Evolutionary conservation across 164 flowering plant genomes (phyloP), one percentile per base, ranked within the genome.

Genomic region (Nymphaea thermarum): DNA sequence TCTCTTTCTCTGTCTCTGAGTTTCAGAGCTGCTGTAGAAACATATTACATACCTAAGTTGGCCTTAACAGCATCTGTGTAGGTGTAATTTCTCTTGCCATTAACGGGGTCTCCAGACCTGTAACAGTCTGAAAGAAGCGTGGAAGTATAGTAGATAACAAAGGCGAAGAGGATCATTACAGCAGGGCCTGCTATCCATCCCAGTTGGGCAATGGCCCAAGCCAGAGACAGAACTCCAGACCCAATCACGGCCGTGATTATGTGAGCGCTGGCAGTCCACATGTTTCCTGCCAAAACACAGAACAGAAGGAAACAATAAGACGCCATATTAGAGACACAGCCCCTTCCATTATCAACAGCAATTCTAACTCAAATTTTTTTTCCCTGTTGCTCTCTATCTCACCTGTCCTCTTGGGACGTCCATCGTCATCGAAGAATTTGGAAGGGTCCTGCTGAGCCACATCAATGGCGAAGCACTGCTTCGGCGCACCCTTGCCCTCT

Each of bases 181-280:
- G 77, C 67, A 17, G 87, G 87, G 15, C 91, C 91, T 66, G 83
- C 91, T 63, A 86, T 70, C 91, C 91, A 86, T 12, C 87, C 87
- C 6, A 86, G 72, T 74, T 86, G 90, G 63, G 84, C 90, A 16
- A 80, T 79, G 42, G 85, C 83, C 86, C 86, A 86, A 3, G 86
- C 86, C 51, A 86, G 68, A 1, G 87, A 84, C 5, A 86, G 71
- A 57, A 84, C 90, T 8, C 90, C 88, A 6, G 88, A 84, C 4
- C 90, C 90, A 6, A 86, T 84, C 68, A 86, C 86, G 0, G 88
- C 88, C 0, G 88, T 86, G 70, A 84, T 79, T 63, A 86, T 86
- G 74, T 85, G 89, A 3, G 89, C 82, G 71, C 87, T 81, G 10
- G 87, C 84, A 41, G 82, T 85, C 87, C 86, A 84, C 16, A 82